Evolutionary conservation across 1,139 yeast species (phyloP).

Genomic region (Saccharomyces hybrid): DNA sequence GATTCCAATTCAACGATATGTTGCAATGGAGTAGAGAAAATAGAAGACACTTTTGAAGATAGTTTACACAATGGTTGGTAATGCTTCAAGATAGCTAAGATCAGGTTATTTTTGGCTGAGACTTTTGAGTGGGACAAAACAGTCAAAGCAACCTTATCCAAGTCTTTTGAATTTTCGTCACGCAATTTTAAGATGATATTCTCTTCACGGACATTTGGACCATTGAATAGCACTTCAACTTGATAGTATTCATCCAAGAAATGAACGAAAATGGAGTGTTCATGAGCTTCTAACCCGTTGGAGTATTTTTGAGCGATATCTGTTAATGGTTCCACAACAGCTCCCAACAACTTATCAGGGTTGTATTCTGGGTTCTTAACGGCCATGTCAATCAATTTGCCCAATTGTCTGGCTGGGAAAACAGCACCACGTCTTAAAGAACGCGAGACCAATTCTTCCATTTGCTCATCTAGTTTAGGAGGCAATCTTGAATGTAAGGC

Average conservation of each 20-base stretch:
- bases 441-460: slow-evolving; percentile 60
- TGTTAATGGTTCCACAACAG: slow-evolving; percentile 63
- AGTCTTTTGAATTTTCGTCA: slow-evolving; percentile 75
- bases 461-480: slow-evolving; percentile 58
- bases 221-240: slow-evolving; percentile 71
- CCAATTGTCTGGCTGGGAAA: slow-evolving; percentile 87
- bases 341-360: slow-evolving; percentile 45
- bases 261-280: slow-evolving; percentile 62
- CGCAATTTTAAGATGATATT: slow-evolving; percentile 79
- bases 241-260: slow-evolving; percentile 65
- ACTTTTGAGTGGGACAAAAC: slow-evolving; percentile 89
- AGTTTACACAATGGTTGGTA: slow-evolving; percentile 70
- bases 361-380: slow-evolving; percentile 37
- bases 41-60: slow-evolving; percentile 58
- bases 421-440: slow-evolving; percentile 63
- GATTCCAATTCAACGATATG: slow-evolving; percentile 80
- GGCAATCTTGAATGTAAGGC: slow-evolving; percentile 92
- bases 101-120: slow-evolving; percentile 83
- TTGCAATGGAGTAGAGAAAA: slow-evolving; percentile 65
- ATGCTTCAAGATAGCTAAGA: slow-evolving; percentile 73
- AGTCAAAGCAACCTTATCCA: slow-evolving; percentile 60
- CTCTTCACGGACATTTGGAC: slow-evolving; percentile 69
- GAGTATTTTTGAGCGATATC: slow-evolving; percentile 63
- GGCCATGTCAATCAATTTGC: slow-evolving; percentile 39
- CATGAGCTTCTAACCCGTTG: slow-evolving; percentile 77